A percentile compares a stretch with the other conserved stretches of the same genome.
Evolutionary conservation across 75 land plant genomes (phyloP).

Genomic region (Pinus tabuliformis): DNA sequence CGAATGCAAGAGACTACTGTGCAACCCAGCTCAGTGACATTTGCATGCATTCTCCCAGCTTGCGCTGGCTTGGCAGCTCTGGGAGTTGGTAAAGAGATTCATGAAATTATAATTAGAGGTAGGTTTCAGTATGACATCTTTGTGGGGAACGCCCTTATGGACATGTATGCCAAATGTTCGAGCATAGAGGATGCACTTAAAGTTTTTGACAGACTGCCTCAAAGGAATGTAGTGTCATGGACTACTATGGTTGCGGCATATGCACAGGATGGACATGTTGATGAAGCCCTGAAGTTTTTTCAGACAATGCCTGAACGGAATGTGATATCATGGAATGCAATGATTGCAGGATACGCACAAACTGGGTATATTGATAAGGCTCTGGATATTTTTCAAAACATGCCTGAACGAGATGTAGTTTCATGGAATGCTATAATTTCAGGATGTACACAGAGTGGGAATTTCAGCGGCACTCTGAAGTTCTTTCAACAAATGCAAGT

Average conservation of each 20-base stretch:
- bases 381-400: too few species aligned
- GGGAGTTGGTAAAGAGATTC: conserved; percentile 10
- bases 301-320: conserved; percentile 1
- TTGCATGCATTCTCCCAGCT: conserved; percentile 11
- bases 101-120: conserved; percentile 1
- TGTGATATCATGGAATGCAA: conserved; percentile 8
- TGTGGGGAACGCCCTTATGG: conserved; percentile 5
- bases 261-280: not conserved
- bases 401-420: too few species aligned
- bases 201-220: not conserved
- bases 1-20: conserved; percentile 13
- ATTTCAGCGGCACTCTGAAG: not conserved
- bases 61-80: conserved; percentile 4
- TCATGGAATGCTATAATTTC: too few species aligned
- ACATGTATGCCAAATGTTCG: conserved; percentile 10
- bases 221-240: not conserved
- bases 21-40: conserved; percentile 8
- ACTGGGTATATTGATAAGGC: conserved; percentile 6
- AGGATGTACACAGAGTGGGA: too few species aligned
- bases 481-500: conserved; percentile 7
- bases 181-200: not conserved
- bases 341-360: conserved; percentile 4
- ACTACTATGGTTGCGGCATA: not conserved
- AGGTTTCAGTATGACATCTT: not conserved
- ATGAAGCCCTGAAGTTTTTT: conserved; percentile 1